Conservation (phyloP, 129 eudicot species). For the Dittrichia graveolens region DNA sequence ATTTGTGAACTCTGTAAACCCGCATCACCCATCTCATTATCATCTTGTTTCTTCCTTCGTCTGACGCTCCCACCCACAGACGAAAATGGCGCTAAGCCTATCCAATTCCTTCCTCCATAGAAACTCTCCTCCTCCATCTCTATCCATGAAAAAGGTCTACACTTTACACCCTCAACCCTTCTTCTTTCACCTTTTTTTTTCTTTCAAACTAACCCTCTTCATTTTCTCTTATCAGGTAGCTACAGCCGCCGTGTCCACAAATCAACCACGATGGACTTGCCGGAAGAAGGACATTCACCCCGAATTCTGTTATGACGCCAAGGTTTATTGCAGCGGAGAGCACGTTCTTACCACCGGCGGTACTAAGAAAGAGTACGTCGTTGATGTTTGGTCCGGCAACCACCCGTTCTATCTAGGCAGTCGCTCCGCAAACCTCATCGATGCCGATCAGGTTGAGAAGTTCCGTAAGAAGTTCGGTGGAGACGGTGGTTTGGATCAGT, state of each 20-base stretch:
- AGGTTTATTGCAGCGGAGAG: constrained; percentile 82
- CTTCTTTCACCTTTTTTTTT: not conserved
- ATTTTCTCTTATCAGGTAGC: constrained; percentile 22
- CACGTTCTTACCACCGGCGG: constrained; percentile 79
- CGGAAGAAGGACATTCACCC: constrained; percentile 83
- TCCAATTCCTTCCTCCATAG: constrained; percentile 53
- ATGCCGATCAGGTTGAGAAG: constrained; percentile 74
- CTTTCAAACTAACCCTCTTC: constrained; percentile 1
- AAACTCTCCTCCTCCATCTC: constrained; percentile 38
- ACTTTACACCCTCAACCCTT: not conserved
- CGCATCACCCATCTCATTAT: constrained; percentile 14
- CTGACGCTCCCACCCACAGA: not conserved
- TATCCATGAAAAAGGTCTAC: constrained; percentile 34
- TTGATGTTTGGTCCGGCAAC: constrained; percentile 90
- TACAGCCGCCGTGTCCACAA: constrained; percentile 22
- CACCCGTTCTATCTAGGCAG: constrained; percentile 76
- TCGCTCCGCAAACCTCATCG: constrained; percentile 51
- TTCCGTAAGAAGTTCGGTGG: constrained; percentile 74
- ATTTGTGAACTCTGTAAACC: not conserved
- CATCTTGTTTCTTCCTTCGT: constrained; percentile 10
- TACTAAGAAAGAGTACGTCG: constrained; percentile 71
- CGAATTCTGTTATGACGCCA: constrained; percentile 61
- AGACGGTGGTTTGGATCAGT: constrained; percentile 31
- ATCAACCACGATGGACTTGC: constrained; percentile 48
- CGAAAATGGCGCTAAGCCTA: constrained; percentile 39